These are phyloP conservation scores for Rosellinia necatrix DNA, from an alignment of 2,329 filamentous ascomycete genomes.

Conservation along the genomic window DNA sequence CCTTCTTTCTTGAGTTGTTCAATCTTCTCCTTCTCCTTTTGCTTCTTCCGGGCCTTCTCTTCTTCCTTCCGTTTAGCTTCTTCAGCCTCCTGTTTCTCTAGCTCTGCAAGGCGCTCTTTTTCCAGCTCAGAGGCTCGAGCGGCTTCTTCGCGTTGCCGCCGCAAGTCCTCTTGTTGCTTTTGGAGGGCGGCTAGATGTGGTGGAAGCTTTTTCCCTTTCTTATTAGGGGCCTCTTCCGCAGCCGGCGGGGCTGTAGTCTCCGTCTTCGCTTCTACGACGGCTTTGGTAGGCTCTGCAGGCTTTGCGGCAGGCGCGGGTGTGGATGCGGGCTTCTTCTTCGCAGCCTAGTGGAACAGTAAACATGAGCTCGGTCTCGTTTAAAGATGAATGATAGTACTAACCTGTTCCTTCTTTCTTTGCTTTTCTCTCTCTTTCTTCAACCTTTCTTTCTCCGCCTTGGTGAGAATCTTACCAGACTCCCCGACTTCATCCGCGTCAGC, in stretches of 20 bases:
- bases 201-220: conserved; percentile 90
- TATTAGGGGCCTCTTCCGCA: conserved; percentile 53
- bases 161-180: conserved; percentile 82
- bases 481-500: conserved; percentile 55
- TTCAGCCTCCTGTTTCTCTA: conserved; percentile 67
- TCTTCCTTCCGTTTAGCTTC: conserved; percentile 73
- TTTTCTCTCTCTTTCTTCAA: conserved; percentile 98
- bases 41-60: conserved; percentile 77
- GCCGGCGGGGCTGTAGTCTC: conserved; percentile 47
- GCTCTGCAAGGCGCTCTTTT: conserved; percentile 66
- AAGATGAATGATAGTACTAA: conserved; percentile 42
- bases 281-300: conserved; percentile 60
- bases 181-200: conserved; percentile 73
- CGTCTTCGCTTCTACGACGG: conserved; percentile 55
- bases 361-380: conserved; percentile 37
- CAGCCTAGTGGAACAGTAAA: conserved; percentile 58
- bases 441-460: conserved; percentile 98
- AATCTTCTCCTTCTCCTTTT: conserved; percentile 83
- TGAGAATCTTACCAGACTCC: conserved; percentile 73
- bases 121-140: conserved; percentile 65
- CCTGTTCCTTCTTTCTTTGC: conserved; percentile 95
- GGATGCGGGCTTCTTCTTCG: conserved; percentile 73
- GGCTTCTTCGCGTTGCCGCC: conserved; percentile 66
- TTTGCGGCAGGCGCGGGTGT: conserved; percentile 51
- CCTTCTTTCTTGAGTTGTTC: conserved; percentile 88